These are phyloP conservation scores for Hymenoscyphus occultus DNA, from an alignment of 2,329 filamentous ascomycete genomes.

Conservation along the genomic window DNA sequence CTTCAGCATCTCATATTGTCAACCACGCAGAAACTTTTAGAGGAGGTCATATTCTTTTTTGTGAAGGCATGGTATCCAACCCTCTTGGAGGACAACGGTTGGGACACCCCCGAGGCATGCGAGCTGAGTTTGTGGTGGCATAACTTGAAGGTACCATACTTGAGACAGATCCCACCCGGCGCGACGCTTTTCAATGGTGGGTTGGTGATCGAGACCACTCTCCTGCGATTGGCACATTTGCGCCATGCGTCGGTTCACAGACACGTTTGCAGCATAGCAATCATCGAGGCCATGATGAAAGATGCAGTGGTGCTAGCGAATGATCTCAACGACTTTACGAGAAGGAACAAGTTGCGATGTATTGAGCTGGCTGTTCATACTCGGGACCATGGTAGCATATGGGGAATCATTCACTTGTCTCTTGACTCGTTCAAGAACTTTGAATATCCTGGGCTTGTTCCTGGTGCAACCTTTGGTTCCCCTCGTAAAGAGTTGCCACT, in stretches of 20 bases:
- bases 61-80: conserved; percentile 2
- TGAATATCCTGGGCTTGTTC: neutral
- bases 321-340: conserved; percentile 5
- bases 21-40: conserved; percentile 8
- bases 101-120: conserved; percentile 10
- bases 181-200: neutral
- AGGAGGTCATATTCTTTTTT: conserved; percentile 12
- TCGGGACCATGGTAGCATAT: neutral
- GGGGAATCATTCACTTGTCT: conserved; percentile 2
- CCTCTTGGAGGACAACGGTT: neutral
- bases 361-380: conserved; percentile 5
- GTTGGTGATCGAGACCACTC: neutral
- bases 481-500: neutral
- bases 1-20: conserved; percentile 7
- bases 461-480: too few species aligned
- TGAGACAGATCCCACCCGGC: neutral
- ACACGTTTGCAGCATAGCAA: neutral
- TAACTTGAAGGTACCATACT: neutral
- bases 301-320: conserved; percentile 9
- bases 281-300: conserved; percentile 9
- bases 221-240: conserved; percentile 8
- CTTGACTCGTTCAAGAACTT: conserved; percentile 1
- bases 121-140: conserved; percentile 14
- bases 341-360: conserved; percentile 10
- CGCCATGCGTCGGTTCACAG: conserved; percentile 15